Evolutionary conservation across 805 yeast genomes (phyloP).

Genomic region (Yamadazyma phyllophila): DNA sequence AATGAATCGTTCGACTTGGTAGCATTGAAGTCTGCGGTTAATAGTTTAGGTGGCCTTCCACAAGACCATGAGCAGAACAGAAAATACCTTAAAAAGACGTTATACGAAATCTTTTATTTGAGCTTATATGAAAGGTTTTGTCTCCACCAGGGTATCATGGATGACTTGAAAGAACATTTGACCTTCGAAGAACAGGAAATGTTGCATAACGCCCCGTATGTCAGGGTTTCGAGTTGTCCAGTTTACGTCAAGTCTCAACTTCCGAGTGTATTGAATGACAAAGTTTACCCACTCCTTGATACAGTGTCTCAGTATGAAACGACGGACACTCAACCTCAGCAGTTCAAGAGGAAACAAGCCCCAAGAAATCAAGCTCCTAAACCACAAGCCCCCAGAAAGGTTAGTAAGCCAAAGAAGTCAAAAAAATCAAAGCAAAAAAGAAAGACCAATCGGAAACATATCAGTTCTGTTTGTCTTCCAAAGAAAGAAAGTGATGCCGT

Average conservation of each 20-base stretch:
- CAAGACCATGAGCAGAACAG: neutral
- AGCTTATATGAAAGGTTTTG: constrained; percentile 25
- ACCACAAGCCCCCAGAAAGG: no score
- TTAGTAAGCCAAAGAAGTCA: no score
- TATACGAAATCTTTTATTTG: constrained; percentile 27
- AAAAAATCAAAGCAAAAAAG: no score
- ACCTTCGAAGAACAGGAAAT: neutral
- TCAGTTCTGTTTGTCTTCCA: no score
- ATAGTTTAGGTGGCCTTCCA: neutral
- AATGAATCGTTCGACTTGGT: constrained; percentile 11
- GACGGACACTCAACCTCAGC: no score
- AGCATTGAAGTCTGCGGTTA: constrained; percentile 6
- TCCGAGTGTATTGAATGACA: neutral
- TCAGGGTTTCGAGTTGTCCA: neutral
- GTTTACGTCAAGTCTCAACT: neutral
- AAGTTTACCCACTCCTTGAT: no score
- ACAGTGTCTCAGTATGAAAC: no score
- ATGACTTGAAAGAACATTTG: constrained; percentile 3
- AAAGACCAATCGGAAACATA: no score
- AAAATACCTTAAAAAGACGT: constrained; percentile 8
- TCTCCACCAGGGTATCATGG: constrained; percentile 12
- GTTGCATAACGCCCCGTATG: neutral
- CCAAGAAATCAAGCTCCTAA: no score
- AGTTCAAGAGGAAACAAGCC: no score
- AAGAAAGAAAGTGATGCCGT: no score